Evolutionary conservation across 202 grass and related monocot genomes (phyloP).

Genomic region (Panicum virgatum): DNA sequence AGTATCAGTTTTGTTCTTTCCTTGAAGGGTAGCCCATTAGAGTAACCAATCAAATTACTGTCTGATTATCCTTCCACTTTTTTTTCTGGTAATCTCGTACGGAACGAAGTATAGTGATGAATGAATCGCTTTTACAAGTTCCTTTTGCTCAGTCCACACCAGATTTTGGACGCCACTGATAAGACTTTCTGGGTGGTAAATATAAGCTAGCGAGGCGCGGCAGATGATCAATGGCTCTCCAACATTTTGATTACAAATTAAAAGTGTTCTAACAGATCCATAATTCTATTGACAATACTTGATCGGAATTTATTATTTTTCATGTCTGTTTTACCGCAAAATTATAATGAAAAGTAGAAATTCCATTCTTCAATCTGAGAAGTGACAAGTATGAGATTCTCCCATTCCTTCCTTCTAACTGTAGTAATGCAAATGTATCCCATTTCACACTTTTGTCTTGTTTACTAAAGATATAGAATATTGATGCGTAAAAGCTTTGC

Average conservation of each 20-base stretch:
- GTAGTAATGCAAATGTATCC: neutral
- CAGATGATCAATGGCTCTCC: neutral
- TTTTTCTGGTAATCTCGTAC: neutral
- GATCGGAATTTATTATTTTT: neutral
- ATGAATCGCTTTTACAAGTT: neutral
- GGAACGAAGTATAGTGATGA: neutral
- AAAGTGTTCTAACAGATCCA: neutral
- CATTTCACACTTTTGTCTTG: neutral
- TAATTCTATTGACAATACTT: neutral
- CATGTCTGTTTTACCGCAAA: neutral
- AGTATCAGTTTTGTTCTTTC: neutral
- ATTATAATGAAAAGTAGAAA: too few relatives aligned
- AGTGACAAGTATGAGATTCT: neutral
- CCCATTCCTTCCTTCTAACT: constrained; percentile 12
- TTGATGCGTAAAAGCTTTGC: neutral
- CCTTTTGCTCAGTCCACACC: neutral
- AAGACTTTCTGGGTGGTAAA: neutral
- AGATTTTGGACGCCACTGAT: neutral
- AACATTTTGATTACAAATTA: neutral
- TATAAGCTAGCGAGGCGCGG: neutral
- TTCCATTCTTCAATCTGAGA: neutral
- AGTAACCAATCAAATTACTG: neutral
- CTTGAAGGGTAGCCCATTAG: neutral
- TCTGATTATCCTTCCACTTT: neutral
- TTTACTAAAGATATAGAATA: constrained; percentile 9